A percentile compares a stretch with the other conserved stretches of the same genome.
These are phyloP conservation scores for Fallopia convolvulus DNA, from an alignment of 148 eudicot genomes.

Conservation along the genomic window DNA sequence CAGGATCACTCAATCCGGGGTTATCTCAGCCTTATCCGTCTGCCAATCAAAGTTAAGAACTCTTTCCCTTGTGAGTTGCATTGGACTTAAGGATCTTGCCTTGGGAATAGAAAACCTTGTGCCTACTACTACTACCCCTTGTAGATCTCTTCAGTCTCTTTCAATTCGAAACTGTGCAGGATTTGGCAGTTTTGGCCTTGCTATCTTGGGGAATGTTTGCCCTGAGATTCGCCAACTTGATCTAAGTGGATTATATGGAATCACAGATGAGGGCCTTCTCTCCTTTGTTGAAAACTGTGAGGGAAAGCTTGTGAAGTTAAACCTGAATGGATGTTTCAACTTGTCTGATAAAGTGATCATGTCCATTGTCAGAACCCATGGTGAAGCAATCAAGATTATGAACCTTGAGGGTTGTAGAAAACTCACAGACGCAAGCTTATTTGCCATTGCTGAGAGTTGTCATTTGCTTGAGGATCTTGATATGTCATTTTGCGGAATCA, in stretches of 20 bases:
- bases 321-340: slow-evolving; percentile 58
- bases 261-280: slow-evolving; percentile 63
- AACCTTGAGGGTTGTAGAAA: slow-evolving; percentile 66
- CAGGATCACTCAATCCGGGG: slow-evolving; percentile 51
- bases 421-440: slow-evolving; percentile 52
- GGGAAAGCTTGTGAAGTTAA: slow-evolving; percentile 57
- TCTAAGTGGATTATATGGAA: slow-evolving; percentile 50
- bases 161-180: slow-evolving; percentile 55
- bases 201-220: slow-evolving; percentile 58
- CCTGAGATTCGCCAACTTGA: slow-evolving; percentile 59
- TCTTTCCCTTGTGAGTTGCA: slow-evolving; percentile 64
- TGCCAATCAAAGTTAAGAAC: slow-evolving; percentile 49
- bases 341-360: slow-evolving; percentile 46
- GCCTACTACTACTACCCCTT: slow-evolving; percentile 20
- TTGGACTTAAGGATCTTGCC: slow-evolving; percentile 55
- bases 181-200: slow-evolving; percentile 54
- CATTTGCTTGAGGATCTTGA: slow-evolving; percentile 59
- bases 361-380: slow-evolving; percentile 50
- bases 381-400: slow-evolving; percentile 52
- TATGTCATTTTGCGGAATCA: slow-evolving; percentile 54
- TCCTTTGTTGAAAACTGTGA: slow-evolving; percentile 41
- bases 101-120: slow-evolving; percentile 19
- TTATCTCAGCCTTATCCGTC: slow-evolving; percentile 41
- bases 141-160: slow-evolving; percentile 57
- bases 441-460: slow-evolving; percentile 42